These are phyloP conservation scores for Naganishia friedmannii DNA, from an alignment of 768 basidiomycete species.

Conservation along the genomic window DNA sequence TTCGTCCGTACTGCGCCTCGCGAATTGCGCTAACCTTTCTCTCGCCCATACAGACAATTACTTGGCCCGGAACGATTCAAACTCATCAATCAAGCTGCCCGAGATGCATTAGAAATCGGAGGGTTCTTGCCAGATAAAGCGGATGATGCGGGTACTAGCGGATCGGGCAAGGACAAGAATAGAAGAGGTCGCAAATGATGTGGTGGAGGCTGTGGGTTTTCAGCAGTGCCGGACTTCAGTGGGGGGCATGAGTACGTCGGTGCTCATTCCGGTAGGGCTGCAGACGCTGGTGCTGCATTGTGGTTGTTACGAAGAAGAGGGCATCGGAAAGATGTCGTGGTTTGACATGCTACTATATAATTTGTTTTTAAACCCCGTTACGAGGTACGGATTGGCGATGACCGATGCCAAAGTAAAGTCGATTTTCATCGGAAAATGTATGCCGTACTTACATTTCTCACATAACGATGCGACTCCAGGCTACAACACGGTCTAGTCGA, in stretches of 20 bases:
- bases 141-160: background rate
- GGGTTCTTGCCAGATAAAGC: constrained; percentile 62
- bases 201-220: background rate
- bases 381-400: too few species aligned
- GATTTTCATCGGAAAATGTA: too few species aligned
- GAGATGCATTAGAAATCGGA: constrained; percentile 81
- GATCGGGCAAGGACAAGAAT: constrained; percentile 15
- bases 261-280: background rate
- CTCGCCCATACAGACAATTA: constrained; percentile 51
- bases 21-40: background rate
- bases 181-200: background rate
- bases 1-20: background rate
- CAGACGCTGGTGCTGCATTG: background rate
- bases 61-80: constrained; percentile 72
- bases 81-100: constrained; percentile 92
- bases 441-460: too few species aligned
- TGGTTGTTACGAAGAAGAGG: background rate
- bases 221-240: background rate
- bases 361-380: too few species aligned
- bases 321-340: too few species aligned
- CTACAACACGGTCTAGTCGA: too few species aligned
- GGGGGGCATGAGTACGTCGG: background rate
- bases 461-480: too few species aligned
- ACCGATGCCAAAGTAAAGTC: too few species aligned
- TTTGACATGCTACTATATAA: too few species aligned